A percentile compares a stretch with the other conserved stretches of the same genome.
Evolutionary conservation across 2,329 filamentous ascomycete genomes (phyloP).

Genomic region (Byssoonygena ceratinophila): DNA sequence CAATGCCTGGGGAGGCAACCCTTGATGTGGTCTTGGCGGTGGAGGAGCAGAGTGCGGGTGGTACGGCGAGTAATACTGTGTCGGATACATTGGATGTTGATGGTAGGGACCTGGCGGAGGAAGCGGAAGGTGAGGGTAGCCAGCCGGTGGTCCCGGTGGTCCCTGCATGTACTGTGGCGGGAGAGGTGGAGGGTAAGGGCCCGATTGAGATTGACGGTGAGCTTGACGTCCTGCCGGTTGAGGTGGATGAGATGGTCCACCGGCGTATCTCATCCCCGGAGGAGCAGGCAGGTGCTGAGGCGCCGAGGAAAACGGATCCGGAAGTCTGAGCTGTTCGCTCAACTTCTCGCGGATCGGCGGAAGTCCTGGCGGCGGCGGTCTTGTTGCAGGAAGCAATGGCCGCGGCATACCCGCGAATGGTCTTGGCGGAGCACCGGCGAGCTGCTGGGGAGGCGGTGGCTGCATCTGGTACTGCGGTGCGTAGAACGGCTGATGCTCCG

Average conservation of each 20-base stretch:
- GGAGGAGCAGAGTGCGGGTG: conserved; percentile 7
- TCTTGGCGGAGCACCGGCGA: not conserved
- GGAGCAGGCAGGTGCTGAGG: conserved; percentile 34
- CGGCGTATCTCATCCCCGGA: conserved; percentile 29
- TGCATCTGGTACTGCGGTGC: conserved; percentile 19
- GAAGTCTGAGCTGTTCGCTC: conserved; percentile 27
- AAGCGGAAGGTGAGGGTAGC: conserved; percentile 4
- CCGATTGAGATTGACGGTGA: conserved; percentile 6
- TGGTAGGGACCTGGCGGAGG: conserved; percentile 7
- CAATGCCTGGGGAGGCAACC: not conserved
- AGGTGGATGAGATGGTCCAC: conserved; percentile 5
- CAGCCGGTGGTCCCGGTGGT: conserved; percentile 1
- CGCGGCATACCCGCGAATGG: conserved; percentile 17
- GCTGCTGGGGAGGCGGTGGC: conserved; percentile 20
- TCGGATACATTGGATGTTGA: conserved; percentile 5
- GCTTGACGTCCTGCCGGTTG: conserved; percentile 5
- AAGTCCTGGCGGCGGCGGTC: conserved; percentile 17
- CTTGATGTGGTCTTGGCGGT: conserved; percentile 11
- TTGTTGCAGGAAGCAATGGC: conserved; percentile 28
- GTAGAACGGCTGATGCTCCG: conserved; percentile 17
- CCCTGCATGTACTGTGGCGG: conserved; percentile 10
- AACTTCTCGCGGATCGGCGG: conserved; percentile 25
- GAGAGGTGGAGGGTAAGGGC: not conserved
- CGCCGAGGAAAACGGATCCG: conserved; percentile 28
- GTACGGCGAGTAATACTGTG: conserved; percentile 9